Conservation (phyloP, 139 green algal genomes). For the Yamagishiella unicocca region DNA sequence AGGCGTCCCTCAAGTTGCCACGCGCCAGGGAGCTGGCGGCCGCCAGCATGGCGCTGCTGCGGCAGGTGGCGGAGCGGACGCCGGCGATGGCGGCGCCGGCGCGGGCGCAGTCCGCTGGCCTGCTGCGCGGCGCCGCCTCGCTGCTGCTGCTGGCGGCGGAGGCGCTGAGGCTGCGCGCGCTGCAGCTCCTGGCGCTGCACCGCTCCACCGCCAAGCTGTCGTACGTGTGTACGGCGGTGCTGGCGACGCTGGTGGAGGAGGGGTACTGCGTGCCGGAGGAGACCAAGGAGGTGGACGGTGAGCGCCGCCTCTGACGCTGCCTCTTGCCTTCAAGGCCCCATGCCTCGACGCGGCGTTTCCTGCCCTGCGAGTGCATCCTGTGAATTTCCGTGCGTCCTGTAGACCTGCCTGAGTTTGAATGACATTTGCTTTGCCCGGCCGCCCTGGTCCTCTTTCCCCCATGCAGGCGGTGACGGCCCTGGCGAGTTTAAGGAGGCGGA, state of each 20-base stretch:
- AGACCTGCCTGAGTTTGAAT: too few relatives aligned
- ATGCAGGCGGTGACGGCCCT: slow-evolving; percentile 57
- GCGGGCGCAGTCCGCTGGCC: neutral
- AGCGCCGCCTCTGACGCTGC: neutral
- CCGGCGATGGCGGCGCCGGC: neutral
- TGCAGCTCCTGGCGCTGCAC: slow-evolving; percentile 74
- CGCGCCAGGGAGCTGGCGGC: slow-evolving; percentile 9
- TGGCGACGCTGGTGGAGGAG: slow-evolving; percentile 84
- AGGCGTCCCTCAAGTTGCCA: slow-evolving; percentile 25
- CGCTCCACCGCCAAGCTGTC: slow-evolving; percentile 84
- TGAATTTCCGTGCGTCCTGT: too few relatives aligned
- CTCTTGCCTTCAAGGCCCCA: neutral
- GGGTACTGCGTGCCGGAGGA: slow-evolving; percentile 91
- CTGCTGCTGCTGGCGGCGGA: slow-evolving; percentile 67
- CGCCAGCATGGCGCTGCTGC: neutral
- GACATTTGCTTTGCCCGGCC: too few relatives aligned
- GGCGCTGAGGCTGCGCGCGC: slow-evolving; percentile 56
- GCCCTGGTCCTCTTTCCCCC: neutral
- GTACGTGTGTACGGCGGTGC: slow-evolving; percentile 84
- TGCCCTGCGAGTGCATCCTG: too few relatives aligned
- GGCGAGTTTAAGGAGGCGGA: slow-evolving; percentile 72
- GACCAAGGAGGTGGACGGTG: slow-evolving; percentile 61
- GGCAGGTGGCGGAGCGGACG: neutral
- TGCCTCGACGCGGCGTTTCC: too few relatives aligned
- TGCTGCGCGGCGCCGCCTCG: slow-evolving; percentile 53